Conservation (phyloP, 2,329 filamentous ascomycete genomes). For the Rugonectria rugulosa region DNA sequence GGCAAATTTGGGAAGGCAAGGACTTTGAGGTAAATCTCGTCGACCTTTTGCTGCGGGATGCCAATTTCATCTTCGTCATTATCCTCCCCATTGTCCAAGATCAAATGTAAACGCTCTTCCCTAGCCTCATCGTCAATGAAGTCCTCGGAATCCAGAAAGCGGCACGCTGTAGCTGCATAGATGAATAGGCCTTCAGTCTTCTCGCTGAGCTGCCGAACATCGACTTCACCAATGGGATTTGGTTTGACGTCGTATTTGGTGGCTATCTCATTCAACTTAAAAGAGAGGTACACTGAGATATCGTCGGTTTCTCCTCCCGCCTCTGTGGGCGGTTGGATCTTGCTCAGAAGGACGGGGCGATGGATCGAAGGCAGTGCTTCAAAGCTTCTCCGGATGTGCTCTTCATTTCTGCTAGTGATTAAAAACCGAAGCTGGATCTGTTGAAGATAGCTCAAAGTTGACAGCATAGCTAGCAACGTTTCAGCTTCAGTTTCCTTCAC, state of each 20-base stretch:
- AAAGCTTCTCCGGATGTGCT: neutral
- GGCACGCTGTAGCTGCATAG: slow-evolving; percentile 18
- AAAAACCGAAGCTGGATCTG: neutral
- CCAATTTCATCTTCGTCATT: neutral
- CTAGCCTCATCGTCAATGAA: neutral
- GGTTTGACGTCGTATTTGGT: neutral
- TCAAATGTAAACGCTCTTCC: neutral
- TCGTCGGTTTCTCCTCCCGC: slow-evolving; percentile 3
- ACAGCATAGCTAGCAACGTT: neutral
- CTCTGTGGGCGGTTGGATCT: neutral
- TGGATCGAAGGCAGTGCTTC: neutral
- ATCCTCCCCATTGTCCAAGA: too few relatives aligned
- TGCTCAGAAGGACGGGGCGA: neutral
- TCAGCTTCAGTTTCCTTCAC: neutral
- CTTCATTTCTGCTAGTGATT: neutral
- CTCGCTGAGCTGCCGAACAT: neutral
- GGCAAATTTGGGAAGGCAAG: neutral
- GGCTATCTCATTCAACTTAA: neutral
- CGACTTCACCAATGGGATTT: neutral
- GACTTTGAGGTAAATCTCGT: neutral
- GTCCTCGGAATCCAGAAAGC: neutral
- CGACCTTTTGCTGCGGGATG: neutral
- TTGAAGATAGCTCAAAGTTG: neutral
- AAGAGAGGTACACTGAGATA: slow-evolving; percentile 11
- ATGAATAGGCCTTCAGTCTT: slow-evolving; percentile 21